These are phyloP conservation scores for Zalaria sp. DNA, from an alignment of 2,329 filamentous ascomycete genomes.

Conservation along the genomic window DNA sequence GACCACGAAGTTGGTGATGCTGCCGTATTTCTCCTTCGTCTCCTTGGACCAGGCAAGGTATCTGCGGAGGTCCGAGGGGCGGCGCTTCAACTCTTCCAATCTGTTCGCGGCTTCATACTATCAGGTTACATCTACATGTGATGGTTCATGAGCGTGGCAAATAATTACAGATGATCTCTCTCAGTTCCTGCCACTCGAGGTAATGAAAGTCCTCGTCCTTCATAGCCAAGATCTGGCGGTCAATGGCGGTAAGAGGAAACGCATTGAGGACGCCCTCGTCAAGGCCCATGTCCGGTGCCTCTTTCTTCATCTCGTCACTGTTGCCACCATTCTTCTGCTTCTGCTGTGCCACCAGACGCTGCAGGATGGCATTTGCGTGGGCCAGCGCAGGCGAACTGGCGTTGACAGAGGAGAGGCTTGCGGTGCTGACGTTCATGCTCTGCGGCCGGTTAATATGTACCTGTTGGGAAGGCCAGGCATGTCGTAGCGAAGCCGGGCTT, in stretches of 20 bases:
- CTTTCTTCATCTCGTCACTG: too few relatives aligned
- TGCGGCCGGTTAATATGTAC: too few relatives aligned
- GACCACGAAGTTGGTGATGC: conserved; percentile 43
- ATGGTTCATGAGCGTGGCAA: not conserved
- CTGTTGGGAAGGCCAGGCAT: not conserved
- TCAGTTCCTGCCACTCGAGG: conserved; percentile 38
- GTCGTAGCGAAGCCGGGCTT: too few relatives aligned
- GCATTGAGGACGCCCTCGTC: conserved; percentile 2
- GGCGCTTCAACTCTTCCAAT: conserved; percentile 42
- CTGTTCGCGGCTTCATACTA: conserved; percentile 27
- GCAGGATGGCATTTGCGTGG: too few relatives aligned
- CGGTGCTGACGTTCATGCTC: too few relatives aligned
- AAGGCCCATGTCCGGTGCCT: too few relatives aligned
- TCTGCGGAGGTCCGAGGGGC: conserved; percentile 42
- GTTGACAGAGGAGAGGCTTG: too few relatives aligned
- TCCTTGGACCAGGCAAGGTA: conserved; percentile 46
- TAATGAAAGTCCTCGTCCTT: conserved; percentile 38
- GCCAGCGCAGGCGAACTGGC: too few relatives aligned
- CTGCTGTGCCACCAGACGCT: too few relatives aligned
- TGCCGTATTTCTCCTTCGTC: conserved; percentile 41
- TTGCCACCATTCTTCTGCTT: too few relatives aligned
- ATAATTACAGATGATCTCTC: conserved; percentile 34
- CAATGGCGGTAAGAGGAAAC: conserved; percentile 35
- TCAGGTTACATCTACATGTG: not conserved
- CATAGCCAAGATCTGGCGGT: conserved; percentile 33